These are phyloP conservation scores for Fusarium succisae DNA, from an alignment of 2,329 filamentous ascomycete species.

Conservation along the genomic window DNA sequence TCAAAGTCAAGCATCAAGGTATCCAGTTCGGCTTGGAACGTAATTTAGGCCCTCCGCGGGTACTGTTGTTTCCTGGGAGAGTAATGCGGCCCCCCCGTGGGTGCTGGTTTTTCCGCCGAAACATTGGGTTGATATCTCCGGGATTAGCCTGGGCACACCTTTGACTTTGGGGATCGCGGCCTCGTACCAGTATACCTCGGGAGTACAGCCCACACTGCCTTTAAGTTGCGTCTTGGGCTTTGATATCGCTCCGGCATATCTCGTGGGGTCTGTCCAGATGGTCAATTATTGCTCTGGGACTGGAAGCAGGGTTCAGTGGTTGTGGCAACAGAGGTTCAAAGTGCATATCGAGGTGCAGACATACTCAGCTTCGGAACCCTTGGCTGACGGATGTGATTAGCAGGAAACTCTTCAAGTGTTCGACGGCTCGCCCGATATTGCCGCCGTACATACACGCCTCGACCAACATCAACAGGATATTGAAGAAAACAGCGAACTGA, in stretches of 20 bases:
- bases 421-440: too few relatives aligned
- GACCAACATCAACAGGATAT: too few relatives aligned
- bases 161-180: conserved; percentile 4
- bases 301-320: conserved; percentile 25
- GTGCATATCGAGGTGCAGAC: conserved; percentile 30
- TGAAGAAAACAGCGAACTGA: too few relatives aligned
- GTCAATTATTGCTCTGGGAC: conserved; percentile 22
- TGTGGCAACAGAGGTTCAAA: background rate
- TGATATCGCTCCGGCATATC: background rate
- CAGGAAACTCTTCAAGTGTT: too few relatives aligned
- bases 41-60: too few relatives aligned
- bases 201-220: background rate
- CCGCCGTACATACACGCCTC: too few relatives aligned
- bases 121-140: background rate
- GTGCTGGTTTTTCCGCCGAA: background rate
- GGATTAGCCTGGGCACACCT: conserved; percentile 5
- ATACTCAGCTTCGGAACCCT: conserved; percentile 31
- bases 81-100: background rate
- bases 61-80: too few relatives aligned
- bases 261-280: conserved; percentile 11
- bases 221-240: conserved; percentile 1
- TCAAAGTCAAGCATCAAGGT: background rate
- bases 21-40: background rate
- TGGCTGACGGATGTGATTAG: conserved; percentile 25
- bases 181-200: conserved; percentile 6